A percentile compares a stretch with the other conserved stretches of the same genome.
Evolutionary conservation across 139 green algal species (phyloP).

Genomic region (Mesotaenium endlicherianum): DNA sequence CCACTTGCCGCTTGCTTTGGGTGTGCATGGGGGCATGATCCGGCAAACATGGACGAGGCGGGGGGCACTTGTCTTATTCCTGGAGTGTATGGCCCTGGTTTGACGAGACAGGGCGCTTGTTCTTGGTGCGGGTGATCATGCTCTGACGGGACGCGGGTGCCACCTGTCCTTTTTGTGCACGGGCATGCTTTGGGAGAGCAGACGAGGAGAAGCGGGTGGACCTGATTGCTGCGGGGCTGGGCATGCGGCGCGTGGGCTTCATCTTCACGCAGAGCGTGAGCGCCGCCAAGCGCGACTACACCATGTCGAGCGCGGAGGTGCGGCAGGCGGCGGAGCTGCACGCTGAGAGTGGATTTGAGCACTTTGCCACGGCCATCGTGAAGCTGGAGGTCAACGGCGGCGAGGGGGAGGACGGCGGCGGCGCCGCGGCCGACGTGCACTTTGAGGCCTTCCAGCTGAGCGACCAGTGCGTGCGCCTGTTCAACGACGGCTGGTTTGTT

Average conservation of each 20-base stretch:
- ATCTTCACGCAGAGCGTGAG: constrained; percentile 79
- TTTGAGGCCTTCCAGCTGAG: constrained; percentile 89
- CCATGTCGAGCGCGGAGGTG: constrained; percentile 78
- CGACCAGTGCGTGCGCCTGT: constrained; percentile 78
- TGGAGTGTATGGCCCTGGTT: too few species aligned
- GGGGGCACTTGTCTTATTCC: too few species aligned
- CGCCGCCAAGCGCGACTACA: constrained; percentile 78
- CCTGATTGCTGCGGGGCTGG: constrained; percentile 64
- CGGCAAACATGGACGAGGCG: too few species aligned
- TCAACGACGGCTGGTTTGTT: constrained; percentile 75
- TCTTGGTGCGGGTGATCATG: too few species aligned
- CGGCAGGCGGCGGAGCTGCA: constrained; percentile 67
- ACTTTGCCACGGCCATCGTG: constrained; percentile 82
- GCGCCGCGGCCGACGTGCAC: constrained; percentile 64
- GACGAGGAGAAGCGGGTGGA: constrained; percentile 69
- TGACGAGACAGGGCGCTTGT: too few species aligned
- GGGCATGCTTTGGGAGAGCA: too few species aligned
- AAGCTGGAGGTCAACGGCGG: constrained; percentile 61
- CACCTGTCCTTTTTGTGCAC: too few species aligned
- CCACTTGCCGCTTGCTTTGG: too few species aligned
- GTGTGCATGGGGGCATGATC: too few species aligned
- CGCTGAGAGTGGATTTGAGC: constrained; percentile 57
- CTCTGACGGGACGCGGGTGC: too few species aligned
- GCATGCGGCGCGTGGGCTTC: constrained; percentile 79
- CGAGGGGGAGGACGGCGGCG: constrained; percentile 42